Evolutionary conservation across 768 basidiomycete species (phyloP), one percentile per base, ranked within the genome.

Genomic region (Phlebiopsis gigantea): DNA sequence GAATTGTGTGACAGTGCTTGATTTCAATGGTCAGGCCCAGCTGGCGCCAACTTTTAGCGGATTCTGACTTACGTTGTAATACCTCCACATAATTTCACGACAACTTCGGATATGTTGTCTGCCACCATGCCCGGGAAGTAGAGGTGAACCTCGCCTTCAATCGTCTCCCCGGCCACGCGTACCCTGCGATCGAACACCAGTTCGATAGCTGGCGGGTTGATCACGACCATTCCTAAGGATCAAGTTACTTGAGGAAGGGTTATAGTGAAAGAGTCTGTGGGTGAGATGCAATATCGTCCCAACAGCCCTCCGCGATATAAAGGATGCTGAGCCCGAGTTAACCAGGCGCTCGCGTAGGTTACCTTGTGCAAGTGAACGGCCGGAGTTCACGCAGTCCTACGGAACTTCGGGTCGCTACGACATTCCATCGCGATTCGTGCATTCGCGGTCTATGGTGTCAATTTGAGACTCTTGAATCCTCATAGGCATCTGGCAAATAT

Each of bases 51-150:
- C 21, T 3, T 24, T 46, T 25, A 24, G 45, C 26, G 5, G 21
- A 17, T 5, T 22, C 5, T 21, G 17, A 45, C 53, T 25, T 30
- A 44, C 43, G 41, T 42, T 21, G 17, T 15, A 22, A 54, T 22
- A 2, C 39, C 43, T 48, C 43, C 75, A 63, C 68, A 57, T 7
- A 77, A 65, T 53, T 81, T 71, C 57, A 77, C 72, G 22, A 85
- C 79, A 47, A 89, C 73, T 46, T 85, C 84, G 65, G 84, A 81
- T 1, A 89, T 83, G 65, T 84, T 88, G 74, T 84, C 88, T 68
- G 88, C 85, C 49, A 80, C 80, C 21, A 89, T 87, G 42, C 79
- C 71, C 14, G 87, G 87, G 28, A 80, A 78, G 87, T 90, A 62
- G 30, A 63, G 52, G 62, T 30, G 22, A 15, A 54, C 28, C 10